Base-by-base conservation (phyloP, 306 rosid genomes). In the Trifolium subterraneum region DNA sequence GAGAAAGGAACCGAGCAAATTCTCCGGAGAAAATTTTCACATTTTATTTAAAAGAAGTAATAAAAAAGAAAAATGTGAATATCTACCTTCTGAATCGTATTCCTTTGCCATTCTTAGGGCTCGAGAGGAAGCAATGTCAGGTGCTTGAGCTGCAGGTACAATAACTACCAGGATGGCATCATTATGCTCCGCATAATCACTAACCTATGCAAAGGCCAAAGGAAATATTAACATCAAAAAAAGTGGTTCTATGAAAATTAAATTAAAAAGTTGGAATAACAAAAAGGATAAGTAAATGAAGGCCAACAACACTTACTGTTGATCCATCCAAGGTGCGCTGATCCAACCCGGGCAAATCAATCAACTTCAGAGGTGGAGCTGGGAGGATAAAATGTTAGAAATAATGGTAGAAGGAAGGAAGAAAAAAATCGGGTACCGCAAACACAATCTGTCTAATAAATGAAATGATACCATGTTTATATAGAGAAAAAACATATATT, bases 261-360 rank as follows among this genome's bases (percentile, higher is more conserved):
- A 47, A 50, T 4, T 36, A 50, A 70, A 48, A 61, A 3, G 0
- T 22, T 22, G 58, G 23, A 22, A 55, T 54, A 45, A 64, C 44
- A 22, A 9, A 42, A 35, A 10, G 19, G 19, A 55, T 70, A 38
- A 61, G 60, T 29, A 79, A 70, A 68, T 76, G 62, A 33, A 68
- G 68, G 72, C 14, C 73, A 73, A 27, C 73, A 68, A 33, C 67
- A 76, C 85, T 84, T 87, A 92, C 99, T 89, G 88, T 66, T 6
- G 97, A 94, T 12, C 88, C 99, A 86, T 92, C 99, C 85, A 84
- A 77, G 64, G 76, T 85, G 84, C 98, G 95, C 80, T 92, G 98
- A 88, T 92, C 99, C 75, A 94, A 80, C 75, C 99, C 99, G 59
- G 99, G 99, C 81, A 94, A 87, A 87, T 94, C 99, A 78, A 94